A percentile compares a stretch with the other conserved stretches of the same genome.
Conservation (phyloP, 2,329 filamentous ascomycete species). For the Penicillium hordei region DNA sequence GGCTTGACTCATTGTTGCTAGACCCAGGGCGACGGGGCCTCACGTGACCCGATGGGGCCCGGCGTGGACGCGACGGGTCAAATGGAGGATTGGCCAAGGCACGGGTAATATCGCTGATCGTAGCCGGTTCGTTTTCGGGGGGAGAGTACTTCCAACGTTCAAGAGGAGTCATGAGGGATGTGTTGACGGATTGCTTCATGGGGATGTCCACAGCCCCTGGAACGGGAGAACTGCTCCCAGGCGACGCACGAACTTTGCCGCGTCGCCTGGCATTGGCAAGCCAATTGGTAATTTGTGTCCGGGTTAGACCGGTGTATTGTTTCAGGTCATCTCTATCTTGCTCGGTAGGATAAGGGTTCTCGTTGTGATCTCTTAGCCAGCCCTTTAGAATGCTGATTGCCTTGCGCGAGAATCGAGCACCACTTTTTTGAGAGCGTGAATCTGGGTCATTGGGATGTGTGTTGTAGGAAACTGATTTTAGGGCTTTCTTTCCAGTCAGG, state of each 20-base stretch:
- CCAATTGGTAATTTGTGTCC: conserved; percentile 87
- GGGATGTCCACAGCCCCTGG: conserved; percentile 74
- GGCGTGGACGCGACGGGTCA: conserved; percentile 33
- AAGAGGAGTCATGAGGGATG: conserved; percentile 59
- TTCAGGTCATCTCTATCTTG: conserved; percentile 81
- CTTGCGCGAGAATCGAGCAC: conserved; percentile 74
- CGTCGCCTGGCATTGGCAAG: conserved; percentile 83
- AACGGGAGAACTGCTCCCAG: conserved; percentile 68
- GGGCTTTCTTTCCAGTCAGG: conserved; percentile 41
- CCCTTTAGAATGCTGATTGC: conserved; percentile 78
- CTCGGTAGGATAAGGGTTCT: conserved; percentile 85
- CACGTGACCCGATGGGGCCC: conserved; percentile 34
- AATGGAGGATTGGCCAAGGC: conserved; percentile 53
- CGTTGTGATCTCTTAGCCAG: conserved; percentile 77
- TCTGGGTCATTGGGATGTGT: conserved; percentile 39
- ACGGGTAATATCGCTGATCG: conserved; percentile 62
- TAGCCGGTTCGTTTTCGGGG: conserved; percentile 67
- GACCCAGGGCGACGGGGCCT: conserved; percentile 42
- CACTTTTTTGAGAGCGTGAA: conserved; percentile 59
- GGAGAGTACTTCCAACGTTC: conserved; percentile 70
- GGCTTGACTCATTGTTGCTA: conserved; percentile 53
- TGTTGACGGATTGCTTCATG: conserved; percentile 52
- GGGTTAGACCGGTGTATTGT: conserved; percentile 74
- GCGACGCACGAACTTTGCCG: conserved; percentile 68
- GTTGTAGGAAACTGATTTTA: conserved; percentile 44